Percentiles rank a stretch among this genome's conserved stretches.
phyloP scores from a whole-genome alignment of 2,329 filamentous ascomycete species.

The Keithomyces neogunnii region DNA sequence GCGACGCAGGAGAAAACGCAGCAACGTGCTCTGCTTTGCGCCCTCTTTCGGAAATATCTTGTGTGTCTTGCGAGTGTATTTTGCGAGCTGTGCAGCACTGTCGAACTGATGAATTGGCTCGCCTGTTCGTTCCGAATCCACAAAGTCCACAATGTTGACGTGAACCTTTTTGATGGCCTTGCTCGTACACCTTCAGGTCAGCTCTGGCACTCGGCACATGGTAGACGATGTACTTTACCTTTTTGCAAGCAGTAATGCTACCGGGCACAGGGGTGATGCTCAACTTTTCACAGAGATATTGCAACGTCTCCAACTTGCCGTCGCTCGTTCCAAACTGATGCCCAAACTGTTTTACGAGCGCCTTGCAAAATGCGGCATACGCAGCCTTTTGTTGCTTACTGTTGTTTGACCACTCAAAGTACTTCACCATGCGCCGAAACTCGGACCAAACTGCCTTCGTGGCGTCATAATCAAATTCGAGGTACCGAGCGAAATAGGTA shows the following conservation, averaged over 20 bases:
- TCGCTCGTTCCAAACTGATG: background rate
- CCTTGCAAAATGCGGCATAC: background rate
- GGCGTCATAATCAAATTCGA: background rate
- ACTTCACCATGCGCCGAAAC: background rate
- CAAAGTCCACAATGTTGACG: conserved; percentile 6
- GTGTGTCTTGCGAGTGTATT: background rate
- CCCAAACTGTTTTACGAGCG: conserved; percentile 1
- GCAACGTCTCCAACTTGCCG: conserved; percentile 1
- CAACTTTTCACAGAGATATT: conserved; percentile 1
- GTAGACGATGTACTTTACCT: background rate
- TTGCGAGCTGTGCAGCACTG: background rate
- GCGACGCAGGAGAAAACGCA: background rate
- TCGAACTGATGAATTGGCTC: background rate
- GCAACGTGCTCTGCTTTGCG: background rate
- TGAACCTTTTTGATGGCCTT: background rate
- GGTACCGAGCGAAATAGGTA: conserved; percentile 1
- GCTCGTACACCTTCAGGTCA: background rate
- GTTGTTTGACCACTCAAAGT: background rate
- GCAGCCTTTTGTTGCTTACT: background rate
- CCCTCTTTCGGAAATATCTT: background rate
- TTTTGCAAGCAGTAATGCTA: background rate
- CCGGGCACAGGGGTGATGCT: background rate
- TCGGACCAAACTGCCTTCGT: background rate
- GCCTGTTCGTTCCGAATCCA: conserved; percentile 4
- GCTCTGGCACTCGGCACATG: background rate